phyloP scores from a whole-genome alignment of 352 stramenopile species.

The Pythium rishiriense region DNA sequence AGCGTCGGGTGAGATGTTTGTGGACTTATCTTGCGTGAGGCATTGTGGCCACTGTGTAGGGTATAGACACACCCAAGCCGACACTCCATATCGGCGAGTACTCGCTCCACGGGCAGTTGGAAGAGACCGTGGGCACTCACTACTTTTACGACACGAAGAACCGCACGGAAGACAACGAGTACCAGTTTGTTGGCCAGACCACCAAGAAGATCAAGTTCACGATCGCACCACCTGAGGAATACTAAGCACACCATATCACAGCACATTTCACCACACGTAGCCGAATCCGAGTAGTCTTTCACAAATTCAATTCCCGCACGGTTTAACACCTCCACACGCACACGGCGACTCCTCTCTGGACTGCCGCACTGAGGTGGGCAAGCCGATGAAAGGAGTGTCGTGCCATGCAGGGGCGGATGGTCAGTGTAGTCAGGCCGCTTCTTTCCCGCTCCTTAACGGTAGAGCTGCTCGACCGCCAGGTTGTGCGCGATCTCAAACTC shows the following conservation, averaged over 20 bases:
- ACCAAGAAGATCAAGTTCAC: constrained; percentile 83
- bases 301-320: constrained; percentile 17
- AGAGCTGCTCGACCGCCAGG: constrained; percentile 98
- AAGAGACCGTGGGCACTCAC: constrained; percentile 77
- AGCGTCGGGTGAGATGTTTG: not conserved
- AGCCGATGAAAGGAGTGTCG: not conserved
- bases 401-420: not conserved
- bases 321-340: not conserved
- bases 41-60: constrained; percentile 27
- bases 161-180: constrained; percentile 39
- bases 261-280: not conserved
- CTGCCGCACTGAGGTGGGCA: too few species aligned
- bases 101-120: constrained; percentile 58
- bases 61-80: constrained; percentile 66
- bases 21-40: not conserved
- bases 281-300: constrained; percentile 1
- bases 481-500: constrained; percentile 99
- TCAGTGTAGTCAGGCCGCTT: too few species aligned
- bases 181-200: constrained; percentile 66
- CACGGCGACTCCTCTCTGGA: not conserved
- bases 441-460: constrained; percentile 86
- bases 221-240: constrained; percentile 65
- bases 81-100: constrained; percentile 76
- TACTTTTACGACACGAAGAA: constrained; percentile 79
- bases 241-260: constrained; percentile 1